Evolutionary conservation across 345 rosid species (phyloP).

Genomic region (Eutrema japonicum): DNA sequence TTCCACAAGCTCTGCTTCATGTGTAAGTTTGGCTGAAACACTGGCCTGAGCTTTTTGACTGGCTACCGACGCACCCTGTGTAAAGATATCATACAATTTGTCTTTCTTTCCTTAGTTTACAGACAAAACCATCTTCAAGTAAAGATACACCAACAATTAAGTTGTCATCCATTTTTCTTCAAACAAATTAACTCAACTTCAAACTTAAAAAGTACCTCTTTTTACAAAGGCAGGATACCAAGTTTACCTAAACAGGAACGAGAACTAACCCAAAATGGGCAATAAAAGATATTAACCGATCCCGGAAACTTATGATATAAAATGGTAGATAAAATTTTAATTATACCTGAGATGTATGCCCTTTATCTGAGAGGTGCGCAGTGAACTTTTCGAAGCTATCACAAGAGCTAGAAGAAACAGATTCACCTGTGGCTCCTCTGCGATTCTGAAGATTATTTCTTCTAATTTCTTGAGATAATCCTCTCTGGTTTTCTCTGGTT

Average conservation of each 20-base stretch:
- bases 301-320: not conserved
- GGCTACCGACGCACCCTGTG: conserved; percentile 44
- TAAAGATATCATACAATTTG: not conserved
- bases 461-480: conserved; percentile 48
- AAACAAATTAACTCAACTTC: too few species aligned
- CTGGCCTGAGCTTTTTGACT: conserved; percentile 38
- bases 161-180: not conserved
- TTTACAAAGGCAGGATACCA: too few species aligned
- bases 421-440: conserved; percentile 47
- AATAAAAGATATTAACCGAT: too few species aligned
- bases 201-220: too few species aligned
- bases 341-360: conserved; percentile 33
- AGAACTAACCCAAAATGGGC: too few species aligned
- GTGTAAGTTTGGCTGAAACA: conserved; percentile 37
- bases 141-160: not conserved
- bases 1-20: conserved; percentile 48
- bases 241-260: too few species aligned
- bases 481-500: conserved; percentile 46
- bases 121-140: not conserved
- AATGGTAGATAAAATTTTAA: not conserved
- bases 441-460: conserved; percentile 47
- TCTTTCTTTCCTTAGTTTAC: not conserved
- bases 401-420: conserved; percentile 47
- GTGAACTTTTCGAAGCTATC: conserved; percentile 34
- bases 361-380: conserved; percentile 4